Base-by-base conservation (phyloP, 192 early-diverging fungal genomes). In the Blastocladiella britannica region DNA sequence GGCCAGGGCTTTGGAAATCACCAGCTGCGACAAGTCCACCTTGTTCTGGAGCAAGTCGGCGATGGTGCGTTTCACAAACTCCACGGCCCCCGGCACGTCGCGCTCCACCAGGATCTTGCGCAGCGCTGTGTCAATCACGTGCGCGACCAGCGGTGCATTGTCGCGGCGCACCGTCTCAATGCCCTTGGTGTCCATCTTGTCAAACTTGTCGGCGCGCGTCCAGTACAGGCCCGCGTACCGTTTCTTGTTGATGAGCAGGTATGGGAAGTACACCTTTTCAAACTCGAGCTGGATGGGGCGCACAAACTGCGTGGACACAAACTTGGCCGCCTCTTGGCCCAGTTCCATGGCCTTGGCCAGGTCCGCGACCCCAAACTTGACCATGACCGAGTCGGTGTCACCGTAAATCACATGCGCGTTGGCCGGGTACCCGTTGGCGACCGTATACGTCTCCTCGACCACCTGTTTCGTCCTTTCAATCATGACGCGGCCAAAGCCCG, bases 321-420 rank as follows among this genome's bases (percentile, higher is more conserved):
- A 70, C 20, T 79, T 74, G 3, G 94, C 91, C 3, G 90, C 94
- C 60, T 90, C 82, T 30, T 71, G 68, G 67, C 89, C 89, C 0
- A 93, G 64, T 29, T 75, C 65, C 94, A 98, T 94, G 4, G 89
- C 79, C 8, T 93, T 84, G 23, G 69, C 81, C 29, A 96, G 74
- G 53, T 64, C 70, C 29, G 76, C 67, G 9, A 77, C 76, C 26
- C 94, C 94, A 80, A 98, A 98, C 55, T 92, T 91, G 52, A 98
- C 87, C 94, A 98, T 96, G 26, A 98, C 89, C 5, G 94, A 98
- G 76, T 98, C 92, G 0, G 92, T 98, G 65, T 98, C 94, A 51
- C 94, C 94, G 65, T 96, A 98, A 58, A 98, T 91, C 54, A 98
- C 91, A 25, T 77, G 70, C 0, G 91, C 91, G 61, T 93, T 81